These are phyloP conservation scores for Setomelanomma holmii DNA, from an alignment of 2,329 filamentous ascomycete genomes.

Conservation along the genomic window DNA sequence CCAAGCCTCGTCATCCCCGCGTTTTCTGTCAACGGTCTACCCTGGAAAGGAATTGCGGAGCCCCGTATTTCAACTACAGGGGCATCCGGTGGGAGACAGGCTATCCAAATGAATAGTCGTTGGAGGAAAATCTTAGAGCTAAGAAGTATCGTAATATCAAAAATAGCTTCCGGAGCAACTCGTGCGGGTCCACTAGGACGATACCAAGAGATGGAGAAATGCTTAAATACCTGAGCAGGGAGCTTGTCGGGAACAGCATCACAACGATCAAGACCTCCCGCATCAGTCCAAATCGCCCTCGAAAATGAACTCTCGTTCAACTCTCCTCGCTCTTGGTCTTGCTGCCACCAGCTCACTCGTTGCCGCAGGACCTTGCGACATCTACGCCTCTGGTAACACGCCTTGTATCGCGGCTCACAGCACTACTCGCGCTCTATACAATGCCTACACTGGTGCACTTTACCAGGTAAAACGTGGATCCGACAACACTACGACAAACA, in stretches of 20 bases:
- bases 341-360: background rate
- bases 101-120: background rate
- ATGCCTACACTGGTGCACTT: slow-evolving; percentile 59
- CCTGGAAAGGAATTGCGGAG: background rate
- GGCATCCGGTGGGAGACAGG: background rate
- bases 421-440: slow-evolving; percentile 69
- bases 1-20: background rate
- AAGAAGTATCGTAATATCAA: background rate
- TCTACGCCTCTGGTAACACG: slow-evolving; percentile 65
- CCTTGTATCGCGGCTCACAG: slow-evolving; percentile 71
- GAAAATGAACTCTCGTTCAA: background rate
- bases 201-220: background rate
- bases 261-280: background rate
- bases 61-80: background rate
- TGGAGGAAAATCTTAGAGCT: background rate
- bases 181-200: too few species aligned
- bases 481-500: slow-evolving; percentile 56
- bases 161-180: too few species aligned
- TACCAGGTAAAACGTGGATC: slow-evolving; percentile 68
- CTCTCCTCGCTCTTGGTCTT: background rate
- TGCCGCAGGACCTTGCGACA: slow-evolving; percentile 66
- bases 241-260: background rate
- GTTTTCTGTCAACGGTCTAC: background rate
- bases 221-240: background rate
- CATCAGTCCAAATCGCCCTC: background rate